Conservation (phyloP, 2,329 filamentous ascomycete species). For the Nannizziopsis barbatae region DNA sequence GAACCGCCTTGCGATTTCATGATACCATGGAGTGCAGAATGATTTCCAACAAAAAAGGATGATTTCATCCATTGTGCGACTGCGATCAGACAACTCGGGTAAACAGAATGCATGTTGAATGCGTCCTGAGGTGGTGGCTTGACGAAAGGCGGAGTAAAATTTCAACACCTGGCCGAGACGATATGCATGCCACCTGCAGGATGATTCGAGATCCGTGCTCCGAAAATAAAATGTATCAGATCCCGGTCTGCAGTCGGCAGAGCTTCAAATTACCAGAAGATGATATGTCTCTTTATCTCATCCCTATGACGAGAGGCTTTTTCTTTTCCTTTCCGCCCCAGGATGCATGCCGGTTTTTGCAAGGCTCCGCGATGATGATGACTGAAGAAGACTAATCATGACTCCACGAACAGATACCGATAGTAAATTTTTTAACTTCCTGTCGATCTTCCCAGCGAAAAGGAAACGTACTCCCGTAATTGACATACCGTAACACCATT, state of each 20-base stretch:
- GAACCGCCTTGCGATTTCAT: too few relatives aligned
- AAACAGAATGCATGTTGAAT: too few relatives aligned
- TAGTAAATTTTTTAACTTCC: not conserved
- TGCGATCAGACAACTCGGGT: too few relatives aligned
- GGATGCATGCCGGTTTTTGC: too few relatives aligned
- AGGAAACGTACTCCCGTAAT: not conserved
- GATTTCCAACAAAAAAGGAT: not conserved
- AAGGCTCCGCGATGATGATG: too few relatives aligned
- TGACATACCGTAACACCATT: constrained; percentile 2
- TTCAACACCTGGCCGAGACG: constrained; percentile 6
- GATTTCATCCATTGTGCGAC: not conserved
- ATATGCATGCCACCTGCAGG: constrained; percentile 5
- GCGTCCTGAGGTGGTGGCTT: not conserved
- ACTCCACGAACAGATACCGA: not conserved
- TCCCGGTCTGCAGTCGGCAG: not conserved
- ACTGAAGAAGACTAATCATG: too few relatives aligned
- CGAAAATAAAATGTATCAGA: not conserved
- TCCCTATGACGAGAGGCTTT: too few relatives aligned
- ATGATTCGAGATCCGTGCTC: not conserved
- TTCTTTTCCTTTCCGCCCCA: not conserved
- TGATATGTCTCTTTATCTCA: too few relatives aligned
- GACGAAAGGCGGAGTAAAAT: not conserved
- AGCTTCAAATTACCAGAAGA: too few relatives aligned
- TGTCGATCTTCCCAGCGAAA: too few relatives aligned
- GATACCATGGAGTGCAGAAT: not conserved